Base-by-base conservation (phyloP, 139 green algal species). In the Chlorella sp. region DNA sequence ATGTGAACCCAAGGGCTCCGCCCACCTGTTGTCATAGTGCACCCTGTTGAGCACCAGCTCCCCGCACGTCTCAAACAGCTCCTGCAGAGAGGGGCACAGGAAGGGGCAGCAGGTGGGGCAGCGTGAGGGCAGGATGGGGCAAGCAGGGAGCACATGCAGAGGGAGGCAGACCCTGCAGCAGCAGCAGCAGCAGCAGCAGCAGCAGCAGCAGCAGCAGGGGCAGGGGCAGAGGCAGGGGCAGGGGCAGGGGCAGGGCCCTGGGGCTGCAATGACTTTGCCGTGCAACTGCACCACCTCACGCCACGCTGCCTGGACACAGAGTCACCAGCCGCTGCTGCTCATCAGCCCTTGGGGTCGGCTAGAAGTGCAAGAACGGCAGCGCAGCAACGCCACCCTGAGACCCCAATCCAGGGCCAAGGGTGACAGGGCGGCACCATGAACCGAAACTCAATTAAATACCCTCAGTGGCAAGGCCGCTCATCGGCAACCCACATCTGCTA, bases 1-100 rank as follows among this genome's bases (percentile, higher is more conserved):
- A n/a, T n/a, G n/a, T n/a, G n/a, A n/a, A n/a, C n/a, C n/a, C n/a
- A n/a, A n/a, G 36, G 15, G 75, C 1, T 34, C 5, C 75, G 2
- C 85, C 21, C 76, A 94, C 92, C 89, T 93, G 82, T 91, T 91
- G 85, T 94, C 92, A 30, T 92, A 95, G 79, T 92, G 80, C 36
- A 95, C 68, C 4, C 48, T 77, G 18, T 82, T 77, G 42, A 88
- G 86, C 76, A 94, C 92, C 77, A 96, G 80, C 21, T 57, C 18
- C 66, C 94, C 94, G 24, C 85, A 88, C 14, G 88, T 88, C 37
- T 82, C 81, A 81, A 96, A 96, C 71, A 96, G 91, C 90, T 96
- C 94, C 89, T 91, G 88, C n/a, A 73, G 61, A 30, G 16, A 28
- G 21, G 48, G 16, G 7, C 7, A 71, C 75, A 14, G 34, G 36